Base-by-base conservation (phyloP, 805 yeast genomes). In the Cephaloascus fragrans region DNA sequence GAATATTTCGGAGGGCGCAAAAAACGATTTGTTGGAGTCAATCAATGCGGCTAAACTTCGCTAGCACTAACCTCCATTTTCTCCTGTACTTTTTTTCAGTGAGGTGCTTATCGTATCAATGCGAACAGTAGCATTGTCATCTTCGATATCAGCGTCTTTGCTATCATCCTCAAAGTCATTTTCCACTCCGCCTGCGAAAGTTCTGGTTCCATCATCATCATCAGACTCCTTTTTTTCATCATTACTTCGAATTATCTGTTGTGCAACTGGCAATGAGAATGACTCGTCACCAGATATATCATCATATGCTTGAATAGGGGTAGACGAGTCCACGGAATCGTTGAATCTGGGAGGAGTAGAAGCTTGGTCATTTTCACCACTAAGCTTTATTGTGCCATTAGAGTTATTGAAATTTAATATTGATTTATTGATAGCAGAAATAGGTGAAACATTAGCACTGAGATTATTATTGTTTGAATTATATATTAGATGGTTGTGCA, bases 241-340 rank as follows among this genome's bases (percentile, higher is more conserved):
- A 4, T 34, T 42, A 16, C 59, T 57, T 32, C 35, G 18, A 28
- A 29, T 42, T 37, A 37, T 19, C 32, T 37, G 19, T 39, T 47
- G 38, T 55, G 71, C 45, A 47, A 52, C 33, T 4, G 79, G 79
- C 37, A 74, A 47, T 1, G 78, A 71, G 48, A 74, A 73, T 2
- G 79, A 73, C 46, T 71, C 74, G 43, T 73, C 76, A n/a, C 39
- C 39, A 19, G 38, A 31, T 18, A 19, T 18, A 31, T 33, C 32
- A 34, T 23, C 5, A 38, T 20, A n/a, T 26, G 41, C 14, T 31
- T 36, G 38, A 32, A 19, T 19, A 32, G 35, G 14, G 29, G 35
- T 32, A 26, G 29, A 34, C 23, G 19, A n/a, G 31, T 29, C 35
- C 34, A 3, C 18, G 36, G 33, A 23, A 14, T 4, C 9, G 9